Base-by-base conservation (phyloP, 1,284 basidiomycete genomes). In the Tilletiopsis washingtonensis region DNA sequence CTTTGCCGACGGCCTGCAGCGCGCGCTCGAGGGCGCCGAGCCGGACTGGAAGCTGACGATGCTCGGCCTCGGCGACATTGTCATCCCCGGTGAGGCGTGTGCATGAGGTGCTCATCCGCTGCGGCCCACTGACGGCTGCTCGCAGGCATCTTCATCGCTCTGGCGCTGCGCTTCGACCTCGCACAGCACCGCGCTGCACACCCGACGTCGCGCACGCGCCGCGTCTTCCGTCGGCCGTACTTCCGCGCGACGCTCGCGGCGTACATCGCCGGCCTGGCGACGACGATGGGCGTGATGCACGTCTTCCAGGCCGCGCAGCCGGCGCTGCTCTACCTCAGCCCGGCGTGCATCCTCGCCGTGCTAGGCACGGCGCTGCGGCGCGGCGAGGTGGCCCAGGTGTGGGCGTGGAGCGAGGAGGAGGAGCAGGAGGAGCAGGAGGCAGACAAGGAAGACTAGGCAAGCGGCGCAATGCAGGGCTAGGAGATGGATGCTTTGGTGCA, bases 41-140 rank as follows among this genome's bases (percentile, higher is more conserved):
- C 54, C 61, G 23, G 54, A 69, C 42, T 65, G 71, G 43, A 87
- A 88, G 9, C 88, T 83, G 73, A 86, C 89, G 34, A 86, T 97
- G 83, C 83, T 98, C 23, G 93, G 93, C 4, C 78, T 97, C 36
- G 90, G 93, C 25, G 88, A 91, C 70, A 82, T 93, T 49, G 88
- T 93, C 21, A 80, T 91, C 34, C 88, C 89, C 0, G 29, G 29
- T 34, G 29, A 34, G 29, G 9, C 9, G 29, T 9, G n/a, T 34
- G 9, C 29, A n/a, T 34, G 29, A n/a, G 9, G 29, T 34, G 68
- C 62, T 66, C 4, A 38, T 52, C 44, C 23, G 3, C 12, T 15
- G n/a, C 24, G 2, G 15, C 1, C 2, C n/a, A 21, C 17, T 15
- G 3, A 29, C 25, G 19, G 7, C 14, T 29, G 5, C 7, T 24